Evolutionary conservation across 2,329 filamentous ascomycete species (phyloP), one percentile per base, ranked within the genome.

Genomic region (Hypomyces rosellus): DNA sequence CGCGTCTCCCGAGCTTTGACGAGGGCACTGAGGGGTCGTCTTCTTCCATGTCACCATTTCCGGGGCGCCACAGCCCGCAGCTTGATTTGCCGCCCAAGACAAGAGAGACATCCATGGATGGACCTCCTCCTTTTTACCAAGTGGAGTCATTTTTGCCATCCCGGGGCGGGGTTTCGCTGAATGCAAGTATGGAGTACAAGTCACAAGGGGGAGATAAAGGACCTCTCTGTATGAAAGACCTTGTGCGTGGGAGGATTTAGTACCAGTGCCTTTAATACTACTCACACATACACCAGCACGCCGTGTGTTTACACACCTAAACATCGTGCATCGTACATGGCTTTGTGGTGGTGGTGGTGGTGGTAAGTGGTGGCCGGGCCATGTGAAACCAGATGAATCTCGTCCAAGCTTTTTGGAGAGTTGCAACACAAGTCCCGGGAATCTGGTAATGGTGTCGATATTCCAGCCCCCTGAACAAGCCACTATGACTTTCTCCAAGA

Each of bases 391-490:
- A 48, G 36, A 30, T 30, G 41, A 45, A 48, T 51, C 41, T 48
- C 42, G 42, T 50, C 25, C 25, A 30, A 30, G 40, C 42, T 45
- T 46, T 41, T 41, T 48, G 13, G 48, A 44, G 13, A 52, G 50
- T 43, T 52, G 50, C 50, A 49, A 49, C 50, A 52, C 44, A 34
- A 50, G 41, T 52, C 50, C 50, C 50, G 50, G 42, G 15, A 52
- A 52, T 52, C 50, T 52, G 50, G 50, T 52, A 43, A 52, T 52
- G 50, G 50, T 52, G 50, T 50, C 37, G 46, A 42, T 40, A 36
- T 39, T 44, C 45, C 40, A 48, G 49, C 39, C 39, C 15, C 39
- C 18, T 18, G 36, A 38, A 5, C 39, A 42, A 18, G 39, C 39
- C 39, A 42, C 39, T 38, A 38, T 38, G 16, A n/a, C 16, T 7